Evolutionary conservation across 2,329 filamentous ascomycete genomes (phyloP), one percentile per base, ranked within the genome.

Genomic region (Arachnomyces sp.): DNA sequence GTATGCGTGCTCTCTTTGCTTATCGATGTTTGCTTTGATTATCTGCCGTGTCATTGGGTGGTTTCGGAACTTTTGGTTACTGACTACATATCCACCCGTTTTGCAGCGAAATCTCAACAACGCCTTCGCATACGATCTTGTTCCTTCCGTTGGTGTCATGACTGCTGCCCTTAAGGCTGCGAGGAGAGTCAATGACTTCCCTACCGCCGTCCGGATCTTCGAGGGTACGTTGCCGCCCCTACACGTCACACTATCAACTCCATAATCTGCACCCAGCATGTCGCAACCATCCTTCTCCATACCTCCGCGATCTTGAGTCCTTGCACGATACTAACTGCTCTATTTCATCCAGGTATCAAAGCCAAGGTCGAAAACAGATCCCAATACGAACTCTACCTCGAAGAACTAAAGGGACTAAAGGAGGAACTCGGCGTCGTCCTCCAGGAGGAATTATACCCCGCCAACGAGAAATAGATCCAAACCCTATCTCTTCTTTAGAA

Each of bases 101-200:
- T 40, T 12, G 50, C 61, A 88, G 78, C 85, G 88, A 69, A 94
- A 94, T 75, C 77, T 94, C 63, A 98, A 98, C 82, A 98, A 98
- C 74, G 90, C 88, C 65, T 98, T 98, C 72, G 92, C 92, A 63
- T 98, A 98, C 82, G 92, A 98, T 81, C 83, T 98, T 60, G 92
- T 98, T 53, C 92, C 93, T 61, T 92, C 90, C 33, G 81, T 90
- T 50, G 80, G 85, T 55, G 92, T 98, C 63, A 78, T 95, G 67
- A 79, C 79, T 58, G 89, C 92, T 58, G 92, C 92, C 50, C 79
- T 98, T 58, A 88, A 83, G 71, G 92, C 92, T 57, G 92, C 92
- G 54, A 79, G 92, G 67, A 79, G 92, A 67, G 92, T 98, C 64
- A 95, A 98, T 70, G 92, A 98, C 76, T 96, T 82, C 74, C 92